phyloP scores from a whole-genome alignment of 2,329 filamentous ascomycete genomes.

The Penicillium concentricum region DNA sequence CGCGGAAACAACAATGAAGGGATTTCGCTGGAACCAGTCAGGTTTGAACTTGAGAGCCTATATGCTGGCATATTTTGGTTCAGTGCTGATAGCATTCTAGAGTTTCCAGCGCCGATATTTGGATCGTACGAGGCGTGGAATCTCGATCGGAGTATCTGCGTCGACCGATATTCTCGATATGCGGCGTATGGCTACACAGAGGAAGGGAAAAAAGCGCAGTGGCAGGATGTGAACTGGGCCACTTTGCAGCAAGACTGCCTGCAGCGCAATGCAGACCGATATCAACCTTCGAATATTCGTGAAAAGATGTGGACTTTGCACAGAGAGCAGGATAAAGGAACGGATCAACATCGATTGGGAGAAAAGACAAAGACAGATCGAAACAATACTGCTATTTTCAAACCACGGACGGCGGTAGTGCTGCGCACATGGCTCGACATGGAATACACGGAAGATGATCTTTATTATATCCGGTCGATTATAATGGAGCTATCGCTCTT shows the following conservation, averaged over 20 bases:
- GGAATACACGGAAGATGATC: conserved; percentile 73
- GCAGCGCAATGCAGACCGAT: conserved; percentile 57
- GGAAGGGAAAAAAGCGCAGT: conserved; percentile 34
- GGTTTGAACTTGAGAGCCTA: background rate
- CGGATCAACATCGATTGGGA: background rate
- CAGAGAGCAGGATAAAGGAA: background rate
- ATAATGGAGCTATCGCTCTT: conserved; percentile 77
- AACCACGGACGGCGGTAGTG: conserved; percentile 69
- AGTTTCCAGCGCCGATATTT: conserved; percentile 8
- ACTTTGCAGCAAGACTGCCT: conserved; percentile 66
- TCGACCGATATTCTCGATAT: conserved; percentile 8
- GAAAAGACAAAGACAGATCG: background rate
- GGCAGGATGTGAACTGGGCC: conserved; percentile 68
- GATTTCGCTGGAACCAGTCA: background rate
- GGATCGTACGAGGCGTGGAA: conserved; percentile 13
- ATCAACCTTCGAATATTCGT: conserved; percentile 16
- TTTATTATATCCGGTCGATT: conserved; percentile 77
- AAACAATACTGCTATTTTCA: background rate
- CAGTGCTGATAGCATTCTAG: background rate
- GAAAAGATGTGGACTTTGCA: background rate
- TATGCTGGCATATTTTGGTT: background rate
- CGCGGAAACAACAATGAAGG: background rate
- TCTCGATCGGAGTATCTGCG: conserved; percentile 6
- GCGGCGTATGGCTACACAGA: conserved; percentile 8
- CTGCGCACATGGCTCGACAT: conserved; percentile 81